phyloP scores from a whole-genome alignment of 495 filamentous ascomycete species.

The Monascus purpureus region DNA sequence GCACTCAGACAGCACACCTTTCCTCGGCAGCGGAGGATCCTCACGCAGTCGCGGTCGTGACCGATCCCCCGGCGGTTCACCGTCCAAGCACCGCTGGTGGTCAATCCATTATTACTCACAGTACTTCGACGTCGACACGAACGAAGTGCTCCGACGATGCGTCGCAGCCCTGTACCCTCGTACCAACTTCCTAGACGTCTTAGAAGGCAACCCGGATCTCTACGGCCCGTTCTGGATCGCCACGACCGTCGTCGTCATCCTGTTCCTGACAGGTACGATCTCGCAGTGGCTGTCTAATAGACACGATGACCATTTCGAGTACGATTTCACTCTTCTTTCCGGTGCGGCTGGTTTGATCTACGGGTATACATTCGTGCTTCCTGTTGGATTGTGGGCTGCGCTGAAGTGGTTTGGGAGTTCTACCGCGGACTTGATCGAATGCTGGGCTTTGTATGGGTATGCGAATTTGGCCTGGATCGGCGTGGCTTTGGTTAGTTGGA shows the following conservation, averaged over 20 bases:
- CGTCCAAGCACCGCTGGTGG: slow-evolving; percentile 82
- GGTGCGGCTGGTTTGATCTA: slow-evolving; percentile 84
- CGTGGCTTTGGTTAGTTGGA: slow-evolving; percentile 84
- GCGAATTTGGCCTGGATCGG: slow-evolving; percentile 92
- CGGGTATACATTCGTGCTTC: slow-evolving; percentile 79
- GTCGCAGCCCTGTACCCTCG: slow-evolving; percentile 73
- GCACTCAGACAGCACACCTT: slow-evolving; percentile 41
- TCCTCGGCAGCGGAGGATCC: slow-evolving; percentile 46
- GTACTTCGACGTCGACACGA: slow-evolving; percentile 96
- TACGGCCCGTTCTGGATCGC: slow-evolving; percentile 98
- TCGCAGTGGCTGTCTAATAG: slow-evolving; percentile 64
- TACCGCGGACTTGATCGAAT: slow-evolving; percentile 68
- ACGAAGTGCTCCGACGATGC: slow-evolving; percentile 70
- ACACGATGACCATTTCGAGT: slow-evolving; percentile 52
- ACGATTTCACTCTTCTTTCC: slow-evolving; percentile 73
- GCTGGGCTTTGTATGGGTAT: slow-evolving; percentile 90
- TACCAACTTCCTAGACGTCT: slow-evolving; percentile 86
- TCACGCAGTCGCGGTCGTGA: slow-evolving; percentile 27
- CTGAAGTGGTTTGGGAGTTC: slow-evolving; percentile 90
- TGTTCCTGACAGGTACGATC: slow-evolving; percentile 91
- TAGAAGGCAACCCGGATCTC: slow-evolving; percentile 94
- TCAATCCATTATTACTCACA: slow-evolving; percentile 85
- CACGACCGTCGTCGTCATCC: slow-evolving; percentile 87
- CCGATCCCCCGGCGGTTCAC: slow-evolving; percentile 29
- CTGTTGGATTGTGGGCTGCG: slow-evolving; percentile 71